Conservation (phyloP, 148 eudicot genomes). For the Cornus controversa region DNA sequence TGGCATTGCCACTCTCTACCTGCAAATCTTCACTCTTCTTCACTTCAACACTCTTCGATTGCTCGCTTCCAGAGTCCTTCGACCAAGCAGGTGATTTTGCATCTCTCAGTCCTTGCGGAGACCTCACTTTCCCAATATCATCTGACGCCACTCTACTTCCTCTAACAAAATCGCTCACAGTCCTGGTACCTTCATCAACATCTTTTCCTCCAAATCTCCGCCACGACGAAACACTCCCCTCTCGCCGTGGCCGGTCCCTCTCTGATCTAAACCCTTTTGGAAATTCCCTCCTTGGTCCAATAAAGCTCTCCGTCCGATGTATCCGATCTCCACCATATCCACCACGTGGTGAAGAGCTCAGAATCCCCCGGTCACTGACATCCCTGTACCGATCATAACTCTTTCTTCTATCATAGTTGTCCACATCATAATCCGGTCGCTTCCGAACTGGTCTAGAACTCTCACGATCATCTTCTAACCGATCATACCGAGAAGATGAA, state of each 20-base stretch:
- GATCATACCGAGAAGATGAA: conserved; percentile 42
- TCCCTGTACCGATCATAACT: conserved; percentile 74
- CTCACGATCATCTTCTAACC: conserved; percentile 65
- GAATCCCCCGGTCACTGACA: conserved; percentile 40
- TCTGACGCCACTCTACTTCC: conserved; percentile 45
- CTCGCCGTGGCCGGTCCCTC: conserved; percentile 80
- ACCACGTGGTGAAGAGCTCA: conserved; percentile 64
- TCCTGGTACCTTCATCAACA: conserved; percentile 59
- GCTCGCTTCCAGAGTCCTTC: conserved; percentile 78
- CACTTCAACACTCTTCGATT: conserved; percentile 49
- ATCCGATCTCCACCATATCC: conserved; percentile 58
- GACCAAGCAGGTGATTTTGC: conserved; percentile 77
- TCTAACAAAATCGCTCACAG: conserved; percentile 47
- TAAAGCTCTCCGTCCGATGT: conserved; percentile 83
- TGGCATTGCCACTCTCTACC: conserved; percentile 53
- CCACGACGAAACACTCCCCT: conserved; percentile 78
- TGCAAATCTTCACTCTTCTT: conserved; percentile 55
- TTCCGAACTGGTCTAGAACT: conserved; percentile 53
- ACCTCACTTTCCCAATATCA: conserved; percentile 50
- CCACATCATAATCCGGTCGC: conserved; percentile 70
- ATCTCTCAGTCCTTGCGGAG: conserved; percentile 56
- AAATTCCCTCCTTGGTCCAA: conserved; percentile 69
- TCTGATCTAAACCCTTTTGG: conserved; percentile 94
- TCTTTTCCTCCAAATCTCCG: conserved; percentile 78
- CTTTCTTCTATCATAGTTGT: conserved; percentile 60